phyloP scores from a whole-genome alignment of 495 filamentous ascomycete genomes.

The Aspergillus nanangensis region DNA sequence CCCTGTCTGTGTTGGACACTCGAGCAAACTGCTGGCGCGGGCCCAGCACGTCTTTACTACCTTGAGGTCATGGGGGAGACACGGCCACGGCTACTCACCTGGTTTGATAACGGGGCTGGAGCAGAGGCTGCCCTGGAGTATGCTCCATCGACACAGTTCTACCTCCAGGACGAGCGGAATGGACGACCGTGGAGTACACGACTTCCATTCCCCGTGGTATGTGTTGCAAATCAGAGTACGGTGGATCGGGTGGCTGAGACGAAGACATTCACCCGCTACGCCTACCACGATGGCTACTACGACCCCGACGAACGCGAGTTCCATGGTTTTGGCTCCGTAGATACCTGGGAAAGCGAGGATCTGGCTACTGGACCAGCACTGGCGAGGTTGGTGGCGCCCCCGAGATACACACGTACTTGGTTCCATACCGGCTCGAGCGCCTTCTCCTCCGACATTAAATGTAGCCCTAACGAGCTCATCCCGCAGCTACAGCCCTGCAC shows the following conservation, averaged over 20 bases:
- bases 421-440: slow-evolving; percentile 2
- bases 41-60: neutral
- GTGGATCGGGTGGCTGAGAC: neutral
- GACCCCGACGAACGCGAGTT: slow-evolving; percentile 1
- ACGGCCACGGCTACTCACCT: neutral
- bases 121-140: neutral
- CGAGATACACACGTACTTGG: slow-evolving; percentile 4
- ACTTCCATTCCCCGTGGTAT: slow-evolving; percentile 1
- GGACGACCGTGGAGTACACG: slow-evolving; percentile 1
- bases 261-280: neutral
- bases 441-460: too few species aligned
- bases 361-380: neutral
- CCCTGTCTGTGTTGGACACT: slow-evolving; percentile 1
- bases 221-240: neutral
- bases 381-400: too few species aligned
- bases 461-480: too few species aligned
- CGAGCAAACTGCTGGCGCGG: neutral
- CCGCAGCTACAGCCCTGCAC: too few species aligned
- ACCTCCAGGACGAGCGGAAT: neutral
- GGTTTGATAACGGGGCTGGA: neutral
- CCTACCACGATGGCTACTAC: slow-evolving; percentile 5
- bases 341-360: slow-evolving; percentile 1
- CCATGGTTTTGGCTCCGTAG: slow-evolving; percentile 4
- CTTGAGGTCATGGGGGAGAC: neutral
- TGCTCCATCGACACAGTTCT: slow-evolving; percentile 1